Percentiles rank a stretch among this genome's conserved stretches.
phyloP scores from a whole-genome alignment of 139 green algal genomes.

The Picochlorum sp. region DNA sequence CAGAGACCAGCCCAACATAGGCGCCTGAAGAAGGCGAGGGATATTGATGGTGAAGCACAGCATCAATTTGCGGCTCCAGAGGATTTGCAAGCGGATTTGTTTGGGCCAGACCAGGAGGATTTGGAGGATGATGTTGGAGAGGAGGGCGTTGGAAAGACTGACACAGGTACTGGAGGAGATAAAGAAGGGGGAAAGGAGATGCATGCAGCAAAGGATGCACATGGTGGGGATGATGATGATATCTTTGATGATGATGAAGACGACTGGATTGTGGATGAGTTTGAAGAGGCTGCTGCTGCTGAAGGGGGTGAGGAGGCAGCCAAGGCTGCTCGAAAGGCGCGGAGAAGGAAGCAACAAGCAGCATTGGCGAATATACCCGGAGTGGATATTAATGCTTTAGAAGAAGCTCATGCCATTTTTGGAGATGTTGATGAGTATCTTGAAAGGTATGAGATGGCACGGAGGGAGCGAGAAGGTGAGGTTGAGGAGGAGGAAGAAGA shows the following conservation, averaged over 20 bases:
- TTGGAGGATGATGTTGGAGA: slow-evolving; percentile 10
- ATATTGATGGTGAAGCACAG: slow-evolving; percentile 13
- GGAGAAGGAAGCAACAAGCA: slow-evolving; percentile 8
- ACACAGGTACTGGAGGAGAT: not conserved
- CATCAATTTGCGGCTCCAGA: slow-evolving; percentile 28
- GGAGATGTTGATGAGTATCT: slow-evolving; percentile 61
- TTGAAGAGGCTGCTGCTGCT: slow-evolving; percentile 26
- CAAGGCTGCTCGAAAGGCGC: slow-evolving; percentile 10
- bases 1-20: slow-evolving; percentile 39
- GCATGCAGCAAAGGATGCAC: not conserved
- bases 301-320: slow-evolving; percentile 14
- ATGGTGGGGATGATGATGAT: slow-evolving; percentile 5
- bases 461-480: not conserved
- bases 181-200: not conserved
- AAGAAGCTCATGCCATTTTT: slow-evolving; percentile 79
- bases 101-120: slow-evolving; percentile 44
- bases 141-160: not conserved
- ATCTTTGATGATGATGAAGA: slow-evolving; percentile 49
- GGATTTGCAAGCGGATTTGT: slow-evolving; percentile 61
- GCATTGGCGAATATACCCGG: slow-evolving; percentile 10
- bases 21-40: slow-evolving; percentile 54
- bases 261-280: slow-evolving; percentile 84
- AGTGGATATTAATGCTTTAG: slow-evolving; percentile 38
- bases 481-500: slow-evolving; percentile 25
- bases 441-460: slow-evolving; percentile 36